Evolutionary conservation across 371 early-diverging fungal species (phyloP), one percentile per base, ranked within the genome.

Genomic region (Encephalitozoon hellem): DNA sequence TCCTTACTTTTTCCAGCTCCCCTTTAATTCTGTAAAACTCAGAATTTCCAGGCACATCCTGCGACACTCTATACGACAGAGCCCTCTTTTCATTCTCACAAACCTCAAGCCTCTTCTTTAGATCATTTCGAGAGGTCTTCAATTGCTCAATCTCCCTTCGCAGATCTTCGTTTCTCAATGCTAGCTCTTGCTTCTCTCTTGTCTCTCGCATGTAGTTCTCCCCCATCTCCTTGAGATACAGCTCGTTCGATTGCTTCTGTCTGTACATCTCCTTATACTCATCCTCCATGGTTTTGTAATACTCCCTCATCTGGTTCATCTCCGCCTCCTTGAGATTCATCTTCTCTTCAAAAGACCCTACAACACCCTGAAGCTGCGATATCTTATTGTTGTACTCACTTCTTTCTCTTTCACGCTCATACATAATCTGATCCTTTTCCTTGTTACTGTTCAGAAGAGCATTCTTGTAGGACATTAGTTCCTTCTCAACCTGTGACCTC

Each of bases 81-180:
- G 68, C 75, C 54, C 75, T 67, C 25, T 74, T 74, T 23, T 74
- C 75, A 67, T 68, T 68, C 51, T 67, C 47, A 51, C 42, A 42
- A 15, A 74, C 55, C 49, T 74, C 75, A 12, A 67, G 21, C 30
- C 55, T 68, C 26, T 59, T 68, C 47, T 68, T 67, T 43, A 67
- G 30, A 11, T 53, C 67, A 12, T 18, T 25, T 30, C 51, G 6
- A 0, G 42, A 15, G 5, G 28, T 26, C 34, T 67, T 51, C 28
- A 67, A 32, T 4, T 67, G 42, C 43, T 51, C 51, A 47, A 51
- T 23, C 15, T 51, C 49, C 21, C 49, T 67, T 41, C 23, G 42
- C 12, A 47, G 15, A 12, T 41, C 51, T 6, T 67, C 67, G 15
- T 51, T 47, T 23, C 23, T 43, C 45, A 67, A 9, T 15, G 45